Conservation (phyloP, 345 rosid genomes). For the Kandelia obovata region DNA sequence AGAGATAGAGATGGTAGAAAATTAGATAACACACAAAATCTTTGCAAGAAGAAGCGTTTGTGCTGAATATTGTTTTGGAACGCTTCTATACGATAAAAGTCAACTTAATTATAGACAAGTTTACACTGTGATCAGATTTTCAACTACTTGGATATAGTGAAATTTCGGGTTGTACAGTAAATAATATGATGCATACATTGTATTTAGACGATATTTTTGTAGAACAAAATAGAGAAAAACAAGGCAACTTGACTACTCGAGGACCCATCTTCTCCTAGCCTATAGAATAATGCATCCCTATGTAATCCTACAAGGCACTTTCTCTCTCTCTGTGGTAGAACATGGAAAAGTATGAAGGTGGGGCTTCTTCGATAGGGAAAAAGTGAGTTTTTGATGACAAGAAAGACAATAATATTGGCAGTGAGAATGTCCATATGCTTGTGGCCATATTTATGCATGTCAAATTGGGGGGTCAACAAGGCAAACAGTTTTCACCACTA, state of each 20-base stretch:
- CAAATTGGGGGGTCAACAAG: not conserved
- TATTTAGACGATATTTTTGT: not conserved
- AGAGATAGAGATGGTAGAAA: too few species aligned
- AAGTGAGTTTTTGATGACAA: not conserved
- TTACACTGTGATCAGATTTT: too few species aligned
- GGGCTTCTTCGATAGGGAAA: not conserved
- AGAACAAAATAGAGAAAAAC: not conserved
- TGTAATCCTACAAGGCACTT: not conserved
- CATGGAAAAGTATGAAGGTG: not conserved
- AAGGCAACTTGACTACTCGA: not conserved
- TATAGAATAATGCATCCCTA: not conserved
- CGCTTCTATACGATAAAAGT: too few species aligned
- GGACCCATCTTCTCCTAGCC: not conserved
- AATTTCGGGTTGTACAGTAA: too few species aligned
- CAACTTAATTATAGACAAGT: too few species aligned
- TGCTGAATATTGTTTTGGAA: too few species aligned
- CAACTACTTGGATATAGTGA: too few species aligned
- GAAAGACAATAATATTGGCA: not conserved
- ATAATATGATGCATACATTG: too few species aligned
- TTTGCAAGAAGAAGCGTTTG: too few species aligned
- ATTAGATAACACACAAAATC: too few species aligned
- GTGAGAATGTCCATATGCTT: not conserved
- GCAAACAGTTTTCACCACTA: conserved; percentile 2
- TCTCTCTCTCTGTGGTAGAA: not conserved
- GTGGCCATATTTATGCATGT: not conserved